Evolutionary conservation across 1,139 yeast genomes (phyloP).

Genomic region (Spathaspora sp.): DNA sequence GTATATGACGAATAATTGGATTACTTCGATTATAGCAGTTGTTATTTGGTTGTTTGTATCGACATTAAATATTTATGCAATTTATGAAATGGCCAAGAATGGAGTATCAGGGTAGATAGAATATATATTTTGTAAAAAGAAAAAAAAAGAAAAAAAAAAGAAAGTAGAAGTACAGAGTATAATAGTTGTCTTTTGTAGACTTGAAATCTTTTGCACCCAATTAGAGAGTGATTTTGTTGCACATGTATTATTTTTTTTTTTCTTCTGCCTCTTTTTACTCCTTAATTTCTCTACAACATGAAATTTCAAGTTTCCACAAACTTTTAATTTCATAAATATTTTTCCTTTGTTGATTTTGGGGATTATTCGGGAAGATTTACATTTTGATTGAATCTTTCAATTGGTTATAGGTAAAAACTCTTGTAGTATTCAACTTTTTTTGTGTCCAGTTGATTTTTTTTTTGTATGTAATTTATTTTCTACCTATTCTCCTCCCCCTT

Average conservation of each 20-base stretch:
- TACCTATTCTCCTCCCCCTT: not conserved
- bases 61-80: constrained; percentile 66
- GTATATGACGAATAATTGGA: constrained; percentile 64
- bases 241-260: not conserved
- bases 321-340: not conserved
- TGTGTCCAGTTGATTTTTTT: too few relatives aligned
- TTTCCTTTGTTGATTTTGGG: not conserved
- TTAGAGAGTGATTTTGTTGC: too few relatives aligned
- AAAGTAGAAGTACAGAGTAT: too few relatives aligned
- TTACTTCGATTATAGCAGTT: constrained; percentile 45
- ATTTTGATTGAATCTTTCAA: too few relatives aligned
- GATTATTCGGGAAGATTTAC: not conserved
- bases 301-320: not conserved
- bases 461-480: too few relatives aligned
- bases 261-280: not conserved
- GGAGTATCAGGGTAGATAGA: constrained; percentile 27
- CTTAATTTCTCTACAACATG: not conserved
- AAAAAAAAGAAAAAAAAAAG: not conserved
- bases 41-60: constrained; percentile 65
- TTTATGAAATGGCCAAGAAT: constrained; percentile 56
- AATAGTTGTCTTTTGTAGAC: too few relatives aligned
- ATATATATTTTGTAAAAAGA: not conserved
- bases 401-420: too few relatives aligned
- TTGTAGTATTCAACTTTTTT: too few relatives aligned
- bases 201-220: too few relatives aligned